Base-by-base conservation (phyloP, 306 rosid species). In the Vachellia pachyceras region DNA sequence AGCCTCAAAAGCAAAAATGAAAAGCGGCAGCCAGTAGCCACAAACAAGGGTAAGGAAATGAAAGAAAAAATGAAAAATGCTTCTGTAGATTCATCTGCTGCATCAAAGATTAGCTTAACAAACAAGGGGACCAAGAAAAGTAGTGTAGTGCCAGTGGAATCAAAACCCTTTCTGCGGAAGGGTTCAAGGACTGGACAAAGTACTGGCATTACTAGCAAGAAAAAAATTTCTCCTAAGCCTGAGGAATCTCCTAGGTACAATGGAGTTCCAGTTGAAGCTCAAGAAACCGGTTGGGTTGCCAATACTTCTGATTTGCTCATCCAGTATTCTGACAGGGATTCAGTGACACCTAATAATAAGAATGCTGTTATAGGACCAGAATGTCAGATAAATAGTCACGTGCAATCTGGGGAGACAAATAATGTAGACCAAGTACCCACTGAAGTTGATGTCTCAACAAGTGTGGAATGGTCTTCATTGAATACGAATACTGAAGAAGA, bases 131-230 rank as follows among this genome's bases (percentile, higher is more conserved):
- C 96, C 76, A 91, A 88, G 92, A 95, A 90, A 88, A 89, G 99
- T 89, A 93, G 94, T 76, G 90, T 93, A 80, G 99, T 95, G 63
- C 99, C 99, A 14, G 83, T 95, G 87, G 99, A 95, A 80, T 89
- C 97, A 39, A 95, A 91, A 86, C 92, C 99, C 70, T 90, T 89
- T 88, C 90, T 91, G 17, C 97, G 94, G 1, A 95, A 91, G 87
- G 93, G 97, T 89, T 88, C 97, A 54, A 86, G 94, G 84, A 77
- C 79, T 77, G 84, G 82, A 50, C 72, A 85, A 41, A 90, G 88
- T 78, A 76, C 83, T 44, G 77, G 79, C 73, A 82, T 87, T 81
- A 82, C 81, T 76, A 91, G 55, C 87, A 95, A 88, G 91, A 87
- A 80, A 76, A 90, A 79, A 50, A 76, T 72, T 86, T 84, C 90